Percentiles rank a stretch among this genome's conserved stretches.
Evolutionary conservation across 2,329 filamentous ascomycete species (phyloP).

Genomic region (Fonsecaea pugnacius): DNA sequence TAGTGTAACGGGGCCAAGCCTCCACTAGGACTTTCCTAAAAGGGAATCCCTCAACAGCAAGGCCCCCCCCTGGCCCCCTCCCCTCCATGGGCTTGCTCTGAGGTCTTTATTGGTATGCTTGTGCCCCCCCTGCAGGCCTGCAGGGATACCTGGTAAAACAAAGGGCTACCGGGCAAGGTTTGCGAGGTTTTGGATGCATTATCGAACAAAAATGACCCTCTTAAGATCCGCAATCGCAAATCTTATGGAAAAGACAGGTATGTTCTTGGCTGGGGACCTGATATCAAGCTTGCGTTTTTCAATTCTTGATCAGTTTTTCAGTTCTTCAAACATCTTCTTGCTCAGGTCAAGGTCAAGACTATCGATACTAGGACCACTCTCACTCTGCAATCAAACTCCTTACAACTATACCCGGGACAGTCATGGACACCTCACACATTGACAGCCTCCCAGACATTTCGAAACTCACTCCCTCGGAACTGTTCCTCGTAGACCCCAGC

Average conservation of each 20-base stretch:
- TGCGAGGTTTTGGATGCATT: too few species aligned
- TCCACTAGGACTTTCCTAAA: not conserved
- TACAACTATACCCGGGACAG: not conserved
- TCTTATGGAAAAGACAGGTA: not conserved
- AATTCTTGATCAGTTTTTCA: not conserved
- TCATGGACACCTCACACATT: conserved; percentile 8
- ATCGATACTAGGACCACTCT: not conserved
- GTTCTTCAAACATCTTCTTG: not conserved
- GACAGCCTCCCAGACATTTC: not conserved
- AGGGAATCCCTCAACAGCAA: not conserved
- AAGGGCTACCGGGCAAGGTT: too few species aligned
- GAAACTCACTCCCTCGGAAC: not conserved
- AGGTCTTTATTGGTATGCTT: too few species aligned
- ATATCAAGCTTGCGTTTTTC: not conserved
- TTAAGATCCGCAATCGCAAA: not conserved
- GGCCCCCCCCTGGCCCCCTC: too few species aligned
- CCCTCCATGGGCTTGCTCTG: too few species aligned
- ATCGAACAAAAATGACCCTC: not conserved
- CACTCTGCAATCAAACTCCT: not conserved
- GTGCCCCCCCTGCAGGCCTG: too few species aligned
- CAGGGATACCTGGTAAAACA: too few species aligned
- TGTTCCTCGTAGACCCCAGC: conserved; percentile 10
- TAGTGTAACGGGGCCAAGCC: not conserved
- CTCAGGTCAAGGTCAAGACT: not conserved
- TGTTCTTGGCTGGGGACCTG: not conserved